phyloP scores from a whole-genome alignment of 805 yeast genomes.

The Debaryomyces tyrocola region DNA sequence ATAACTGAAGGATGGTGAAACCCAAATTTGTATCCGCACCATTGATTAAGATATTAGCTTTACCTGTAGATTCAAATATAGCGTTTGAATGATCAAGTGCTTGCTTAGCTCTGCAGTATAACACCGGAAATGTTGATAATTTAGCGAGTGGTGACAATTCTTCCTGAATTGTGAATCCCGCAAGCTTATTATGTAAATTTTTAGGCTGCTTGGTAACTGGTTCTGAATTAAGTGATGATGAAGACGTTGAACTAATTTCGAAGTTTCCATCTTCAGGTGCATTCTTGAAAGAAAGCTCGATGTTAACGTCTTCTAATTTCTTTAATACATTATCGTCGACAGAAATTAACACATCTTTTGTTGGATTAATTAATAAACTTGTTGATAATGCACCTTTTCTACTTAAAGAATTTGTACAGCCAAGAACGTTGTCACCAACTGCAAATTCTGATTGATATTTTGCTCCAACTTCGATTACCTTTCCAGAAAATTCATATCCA shows the following conservation, averaged over 20 bases:
- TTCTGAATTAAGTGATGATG: neutral
- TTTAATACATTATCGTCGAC: conserved; percentile 23
- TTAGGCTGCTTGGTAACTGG: neutral
- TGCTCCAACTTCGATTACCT: conserved; percentile 54
- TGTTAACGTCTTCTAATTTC: conserved; percentile 20
- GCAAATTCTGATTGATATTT: conserved; percentile 33
- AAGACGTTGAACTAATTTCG: conserved; percentile 12
- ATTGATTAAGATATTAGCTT: conserved; percentile 36
- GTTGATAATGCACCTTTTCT: conserved; percentile 61
- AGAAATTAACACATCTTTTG: conserved; percentile 39
- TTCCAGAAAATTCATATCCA: conserved; percentile 72
- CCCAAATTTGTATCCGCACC: conserved; percentile 45
- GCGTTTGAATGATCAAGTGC: conserved; percentile 26
- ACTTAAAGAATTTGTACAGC: conserved; percentile 51
- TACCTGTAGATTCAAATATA: conserved; percentile 8
- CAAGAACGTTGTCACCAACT: conserved; percentile 68
- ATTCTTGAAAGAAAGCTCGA: conserved; percentile 17
- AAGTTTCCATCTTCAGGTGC: conserved; percentile 9
- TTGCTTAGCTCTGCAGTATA: conserved; percentile 39
- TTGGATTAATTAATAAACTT: conserved; percentile 54
- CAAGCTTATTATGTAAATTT: neutral
- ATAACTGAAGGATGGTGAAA: conserved; percentile 31
- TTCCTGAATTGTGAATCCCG: conserved; percentile 9
- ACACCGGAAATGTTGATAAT: conserved; percentile 29
- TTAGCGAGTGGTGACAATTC: conserved; percentile 33